Base-by-base conservation (phyloP, 2,329 filamentous ascomycete genomes). In the Graphilbum sp. region DNA sequence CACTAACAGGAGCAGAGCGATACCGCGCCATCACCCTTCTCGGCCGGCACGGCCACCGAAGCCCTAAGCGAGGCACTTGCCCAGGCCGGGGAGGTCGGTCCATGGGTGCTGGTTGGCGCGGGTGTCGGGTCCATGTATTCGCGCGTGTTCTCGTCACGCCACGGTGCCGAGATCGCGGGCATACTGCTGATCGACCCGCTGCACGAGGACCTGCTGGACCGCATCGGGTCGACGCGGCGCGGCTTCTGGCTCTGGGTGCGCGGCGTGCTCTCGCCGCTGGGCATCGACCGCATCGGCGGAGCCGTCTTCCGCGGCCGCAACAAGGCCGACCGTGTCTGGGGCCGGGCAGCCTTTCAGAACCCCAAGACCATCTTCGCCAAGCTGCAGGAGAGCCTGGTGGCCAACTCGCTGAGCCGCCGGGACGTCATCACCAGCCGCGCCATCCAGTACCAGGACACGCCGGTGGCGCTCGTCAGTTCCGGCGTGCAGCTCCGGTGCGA, bases 21-120 rank as follows among this genome's bases (percentile, higher is more conserved):
- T 57, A 88, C 90, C 39, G 86, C 88, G 0, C 90, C 90, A 2
- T 95, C 87, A 6, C 90, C 90, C 0, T 78, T 94, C 49, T 93
- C 84, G 5, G 88, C 85, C 5, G 86, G 87, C 32, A 94, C 95
- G 72, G 79, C 82, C n/a, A 78, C 83, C 5, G 86, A 94, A 51
- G 84, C 78, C 0, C 64, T 96, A 20, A 87, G 84, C 32, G 87
- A 96, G 60, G 84, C 86, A 3, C 69, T 98, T 6, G 77, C 79
- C 2, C 66, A 74, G 31, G 75, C 81, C 4, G 86, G 79, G 20
- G 90, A 96, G 59, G 67, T 75, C 35, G 87, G 88, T 0, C 88
- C 90, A 1, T 98, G 83, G 80, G 69, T 98, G 21, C 64, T 95
- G 5, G 79, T 86, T 27, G 86, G 83, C 34, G 82, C 86, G 4